A percentile compares a stretch with the other conserved stretches of the same genome.
Evolutionary conservation across 2,329 filamentous ascomycete species (phyloP).

Genomic region (Diplodia corticola): DNA sequence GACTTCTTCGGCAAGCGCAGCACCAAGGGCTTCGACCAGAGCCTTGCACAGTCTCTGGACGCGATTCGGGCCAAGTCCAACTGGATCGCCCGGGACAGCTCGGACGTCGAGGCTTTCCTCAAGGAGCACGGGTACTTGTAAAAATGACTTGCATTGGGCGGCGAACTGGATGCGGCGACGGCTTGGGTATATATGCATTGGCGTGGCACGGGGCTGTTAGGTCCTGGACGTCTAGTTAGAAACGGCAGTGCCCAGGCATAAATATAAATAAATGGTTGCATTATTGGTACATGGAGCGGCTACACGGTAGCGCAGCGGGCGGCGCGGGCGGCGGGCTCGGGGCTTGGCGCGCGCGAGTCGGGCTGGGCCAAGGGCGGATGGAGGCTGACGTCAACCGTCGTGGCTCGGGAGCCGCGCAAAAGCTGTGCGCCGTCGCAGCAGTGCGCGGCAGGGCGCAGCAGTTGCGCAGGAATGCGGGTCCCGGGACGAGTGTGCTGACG

Average conservation of each 20-base stretch:
- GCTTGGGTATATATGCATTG: not conserved
- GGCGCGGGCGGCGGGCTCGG: not conserved
- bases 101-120: constrained; percentile 74
- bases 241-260: not conserved
- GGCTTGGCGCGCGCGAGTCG: constrained; percentile 18
- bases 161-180: not conserved
- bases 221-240: not conserved
- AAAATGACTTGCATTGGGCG: constrained; percentile 14
- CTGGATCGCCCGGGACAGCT: constrained; percentile 74
- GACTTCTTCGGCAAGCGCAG: constrained; percentile 80
- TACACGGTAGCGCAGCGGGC: not conserved
- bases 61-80: constrained; percentile 79
- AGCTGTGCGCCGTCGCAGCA: not conserved
- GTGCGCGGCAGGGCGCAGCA: too few species aligned
- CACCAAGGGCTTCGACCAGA: constrained; percentile 84
- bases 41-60: constrained; percentile 86
- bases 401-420: not conserved
- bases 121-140: constrained; percentile 63
- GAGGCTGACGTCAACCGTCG: constrained; percentile 15
- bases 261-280: not conserved
- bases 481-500: constrained; percentile 2
- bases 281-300: not conserved
- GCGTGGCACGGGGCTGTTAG: not conserved
- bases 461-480: not conserved
- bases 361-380: not conserved